A percentile compares a stretch with the other conserved stretches of the same genome.
phyloP scores from a whole-genome alignment of 2,329 filamentous ascomycete species.

The Stromatinia cepivora region DNA sequence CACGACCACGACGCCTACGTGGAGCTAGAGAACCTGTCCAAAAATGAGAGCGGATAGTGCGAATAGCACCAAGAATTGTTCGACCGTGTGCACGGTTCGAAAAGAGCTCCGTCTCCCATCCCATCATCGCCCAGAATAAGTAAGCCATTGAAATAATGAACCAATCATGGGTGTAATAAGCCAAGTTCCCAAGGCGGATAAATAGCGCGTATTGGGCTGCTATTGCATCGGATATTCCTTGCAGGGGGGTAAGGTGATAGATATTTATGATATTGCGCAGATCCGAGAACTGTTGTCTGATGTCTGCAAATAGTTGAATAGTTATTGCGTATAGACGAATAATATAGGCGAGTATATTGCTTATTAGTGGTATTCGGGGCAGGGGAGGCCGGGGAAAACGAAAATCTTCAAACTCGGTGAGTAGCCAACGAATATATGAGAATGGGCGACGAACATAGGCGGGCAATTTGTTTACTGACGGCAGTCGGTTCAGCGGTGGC shows the following conservation, averaged over 20 bases:
- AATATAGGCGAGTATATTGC: not conserved
- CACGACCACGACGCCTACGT: not conserved
- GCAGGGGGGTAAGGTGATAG: not conserved
- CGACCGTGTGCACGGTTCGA: not conserved
- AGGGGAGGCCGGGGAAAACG: not conserved
- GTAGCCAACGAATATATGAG: not conserved
- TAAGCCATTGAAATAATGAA: not conserved
- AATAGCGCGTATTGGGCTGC: no score
- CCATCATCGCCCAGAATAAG: not conserved
- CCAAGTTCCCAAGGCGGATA: not conserved
- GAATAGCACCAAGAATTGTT: not conserved
- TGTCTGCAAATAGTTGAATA: not conserved
- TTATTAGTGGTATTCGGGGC: not conserved
- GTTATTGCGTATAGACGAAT: not conserved
- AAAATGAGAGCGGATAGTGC: not conserved
- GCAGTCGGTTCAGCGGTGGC: not conserved
- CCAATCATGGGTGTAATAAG: rapidly evolving
- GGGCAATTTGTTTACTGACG: not conserved
- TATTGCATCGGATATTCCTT: not conserved
- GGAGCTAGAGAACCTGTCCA: not conserved
- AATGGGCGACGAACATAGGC: not conserved
- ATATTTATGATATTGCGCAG: not conserved
- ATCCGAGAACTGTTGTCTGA: not conserved
- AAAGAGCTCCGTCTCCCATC: not conserved
- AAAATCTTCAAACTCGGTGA: not conserved